These are phyloP conservation scores for Serendipita sp. DNA, from an alignment of 768 basidiomycete species.

Conservation along the genomic window DNA sequence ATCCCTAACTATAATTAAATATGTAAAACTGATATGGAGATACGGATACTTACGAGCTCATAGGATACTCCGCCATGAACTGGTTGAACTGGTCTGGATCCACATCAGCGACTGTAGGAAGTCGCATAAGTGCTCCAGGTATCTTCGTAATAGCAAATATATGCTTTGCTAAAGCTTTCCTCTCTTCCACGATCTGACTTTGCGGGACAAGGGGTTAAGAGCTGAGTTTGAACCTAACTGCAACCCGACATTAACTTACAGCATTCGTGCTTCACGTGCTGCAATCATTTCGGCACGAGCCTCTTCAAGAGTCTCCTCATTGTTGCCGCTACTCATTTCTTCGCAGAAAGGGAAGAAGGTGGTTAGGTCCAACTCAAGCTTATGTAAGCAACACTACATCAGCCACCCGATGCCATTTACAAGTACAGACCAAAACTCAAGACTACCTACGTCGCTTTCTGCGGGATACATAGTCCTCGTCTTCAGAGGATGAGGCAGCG, in stretches of 20 bases:
- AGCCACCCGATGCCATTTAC: no score
- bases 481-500: neutral
- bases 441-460: neutral
- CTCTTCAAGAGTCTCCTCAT: neutral
- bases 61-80: neutral
- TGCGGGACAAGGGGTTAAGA: neutral
- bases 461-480: neutral
- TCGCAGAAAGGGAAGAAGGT: neutral
- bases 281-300: slow-evolving; percentile 1
- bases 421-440: neutral
- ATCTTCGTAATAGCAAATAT: neutral
- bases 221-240: slow-evolving; percentile 5
- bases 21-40: neutral
- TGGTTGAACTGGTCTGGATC: neutral
- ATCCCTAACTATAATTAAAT: neutral
- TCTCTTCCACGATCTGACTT: neutral
- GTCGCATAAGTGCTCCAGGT: neutral
- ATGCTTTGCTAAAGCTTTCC: neutral
- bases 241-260: neutral
- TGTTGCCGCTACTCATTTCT: neutral
- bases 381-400: neutral
- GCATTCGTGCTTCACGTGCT: neutral
- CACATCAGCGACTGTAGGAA: neutral
- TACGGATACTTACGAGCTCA: neutral
- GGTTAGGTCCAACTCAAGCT: neutral